Percentiles rank a stretch among this genome's conserved stretches.
These are phyloP conservation scores for Begonia peltatifolia DNA, from an alignment of 306 rosid species.

Conservation along the genomic window DNA sequence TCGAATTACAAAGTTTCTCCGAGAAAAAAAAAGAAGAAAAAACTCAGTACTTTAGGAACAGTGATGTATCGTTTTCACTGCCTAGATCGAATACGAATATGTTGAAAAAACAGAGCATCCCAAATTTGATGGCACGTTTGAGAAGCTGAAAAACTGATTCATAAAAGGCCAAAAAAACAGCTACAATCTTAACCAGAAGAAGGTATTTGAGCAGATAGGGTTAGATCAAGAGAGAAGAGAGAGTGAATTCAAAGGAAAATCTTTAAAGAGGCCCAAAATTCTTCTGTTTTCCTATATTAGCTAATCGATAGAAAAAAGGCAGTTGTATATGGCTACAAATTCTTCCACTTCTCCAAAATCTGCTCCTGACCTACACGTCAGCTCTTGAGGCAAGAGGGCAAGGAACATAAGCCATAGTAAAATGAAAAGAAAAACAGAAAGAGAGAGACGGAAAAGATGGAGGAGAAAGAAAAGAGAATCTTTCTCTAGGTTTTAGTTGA, in stretches of 20 bases:
- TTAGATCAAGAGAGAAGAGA: constrained; percentile 24
- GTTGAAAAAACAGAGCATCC: no score
- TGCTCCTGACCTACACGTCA: not conserved
- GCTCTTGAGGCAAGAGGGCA: not conserved
- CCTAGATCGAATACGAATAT: no score
- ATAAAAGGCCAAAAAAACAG: no score
- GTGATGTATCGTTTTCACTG: no score
- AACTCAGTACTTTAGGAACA: no score
- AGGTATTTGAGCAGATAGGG: constrained; percentile 25
- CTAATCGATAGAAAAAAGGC: not conserved
- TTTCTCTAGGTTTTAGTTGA: constrained; percentile 23
- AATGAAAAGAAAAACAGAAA: no score
- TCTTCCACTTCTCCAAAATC: constrained; percentile 9
- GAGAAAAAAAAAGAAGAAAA: no score
- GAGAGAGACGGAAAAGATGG: not conserved
- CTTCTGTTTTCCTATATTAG: not conserved
- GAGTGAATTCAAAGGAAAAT: constrained; percentile 10
- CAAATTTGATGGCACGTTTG: no score
- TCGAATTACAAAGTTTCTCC: no score
- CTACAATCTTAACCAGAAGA: constrained; percentile 8
- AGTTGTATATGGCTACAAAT: not conserved
- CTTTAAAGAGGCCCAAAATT: not conserved
- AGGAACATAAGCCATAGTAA: not conserved
- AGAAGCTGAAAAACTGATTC: no score
- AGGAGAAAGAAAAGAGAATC: not conserved